Percentiles rank a stretch among this genome's conserved stretches.
These are phyloP conservation scores for Zymoseptoria ardabiliae DNA, from an alignment of 2,329 filamentous ascomycete genomes.

Conservation along the genomic window DNA sequence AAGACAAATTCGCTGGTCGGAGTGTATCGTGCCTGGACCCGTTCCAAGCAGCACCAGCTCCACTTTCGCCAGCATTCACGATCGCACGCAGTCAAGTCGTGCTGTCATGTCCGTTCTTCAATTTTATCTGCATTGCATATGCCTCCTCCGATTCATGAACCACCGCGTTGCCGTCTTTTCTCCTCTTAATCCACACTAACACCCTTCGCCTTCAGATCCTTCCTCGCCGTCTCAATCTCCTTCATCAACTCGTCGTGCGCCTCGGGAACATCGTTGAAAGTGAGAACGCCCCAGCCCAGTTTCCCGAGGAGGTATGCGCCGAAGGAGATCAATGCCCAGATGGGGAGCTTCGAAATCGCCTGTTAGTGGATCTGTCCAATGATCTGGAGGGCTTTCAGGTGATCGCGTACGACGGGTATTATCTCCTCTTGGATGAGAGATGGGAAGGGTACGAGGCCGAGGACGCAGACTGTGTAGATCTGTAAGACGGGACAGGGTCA, in stretches of 20 bases:
- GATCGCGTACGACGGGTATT: constrained; percentile 71
- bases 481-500: constrained; percentile 34
- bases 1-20: too few relatives aligned
- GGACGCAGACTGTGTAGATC: constrained; percentile 83
- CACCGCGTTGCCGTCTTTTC: background rate
- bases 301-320: constrained; percentile 87
- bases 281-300: constrained; percentile 85
- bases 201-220: constrained; percentile 64
- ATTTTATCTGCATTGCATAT: background rate
- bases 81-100: too few relatives aligned
- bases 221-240: constrained; percentile 72
- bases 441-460: constrained; percentile 76
- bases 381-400: background rate
- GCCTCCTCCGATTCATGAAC: background rate
- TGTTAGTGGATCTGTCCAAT: background rate
- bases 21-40: too few relatives aligned
- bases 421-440: constrained; percentile 72
- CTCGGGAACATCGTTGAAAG: constrained; percentile 91
- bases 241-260: constrained; percentile 83
- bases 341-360: constrained; percentile 61
- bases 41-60: too few relatives aligned
- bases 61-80: too few relatives aligned
- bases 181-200: constrained; percentile 65
- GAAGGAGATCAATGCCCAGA: constrained; percentile 86
- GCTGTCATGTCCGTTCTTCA: too few relatives aligned